Conservation (phyloP, 192 early-diverging fungal species). For the Mortierella claussenii region DNA sequence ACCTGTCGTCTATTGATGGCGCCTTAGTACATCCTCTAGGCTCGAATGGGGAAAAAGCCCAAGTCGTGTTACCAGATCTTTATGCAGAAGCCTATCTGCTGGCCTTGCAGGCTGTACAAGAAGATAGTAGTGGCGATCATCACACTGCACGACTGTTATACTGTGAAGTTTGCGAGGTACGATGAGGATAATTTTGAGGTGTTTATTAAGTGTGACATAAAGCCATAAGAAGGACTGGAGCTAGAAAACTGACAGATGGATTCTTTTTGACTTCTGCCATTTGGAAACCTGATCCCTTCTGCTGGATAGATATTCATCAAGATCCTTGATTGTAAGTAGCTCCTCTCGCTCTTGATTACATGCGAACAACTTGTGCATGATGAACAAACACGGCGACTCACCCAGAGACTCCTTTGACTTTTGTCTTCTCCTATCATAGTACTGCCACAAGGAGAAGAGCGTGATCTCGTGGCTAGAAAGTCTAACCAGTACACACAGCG, state of each 20-base stretch:
- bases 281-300: neutral
- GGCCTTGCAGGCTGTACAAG: slow-evolving; percentile 42
- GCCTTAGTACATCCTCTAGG: neutral
- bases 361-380: no score
- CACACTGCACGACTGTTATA: slow-evolving; percentile 42
- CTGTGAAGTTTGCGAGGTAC: slow-evolving; percentile 52
- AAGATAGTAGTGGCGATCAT: slow-evolving; percentile 45
- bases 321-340: slow-evolving; percentile 28
- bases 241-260: no score
- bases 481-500: slow-evolving; percentile 23
- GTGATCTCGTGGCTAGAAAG: slow-evolving; percentile 27
- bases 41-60: neutral
- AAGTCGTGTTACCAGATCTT: slow-evolving; percentile 5
- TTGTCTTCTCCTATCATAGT: slow-evolving; percentile 11
- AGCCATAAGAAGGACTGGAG: no score
- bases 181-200: no score
- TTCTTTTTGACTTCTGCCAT: no score
- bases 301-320: slow-evolving; percentile 13
- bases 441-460: slow-evolving; percentile 26
- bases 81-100: slow-evolving; percentile 36
- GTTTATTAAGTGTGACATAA: no score
- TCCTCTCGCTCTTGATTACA: no score
- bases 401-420: neutral
- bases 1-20: slow-evolving; percentile 21
- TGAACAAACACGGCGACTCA: no score